A percentile compares a stretch with the other conserved stretches of the same genome.
Conservation (phyloP, 2,329 filamentous ascomycete genomes). For the Colletotrichum cuscutae region DNA sequence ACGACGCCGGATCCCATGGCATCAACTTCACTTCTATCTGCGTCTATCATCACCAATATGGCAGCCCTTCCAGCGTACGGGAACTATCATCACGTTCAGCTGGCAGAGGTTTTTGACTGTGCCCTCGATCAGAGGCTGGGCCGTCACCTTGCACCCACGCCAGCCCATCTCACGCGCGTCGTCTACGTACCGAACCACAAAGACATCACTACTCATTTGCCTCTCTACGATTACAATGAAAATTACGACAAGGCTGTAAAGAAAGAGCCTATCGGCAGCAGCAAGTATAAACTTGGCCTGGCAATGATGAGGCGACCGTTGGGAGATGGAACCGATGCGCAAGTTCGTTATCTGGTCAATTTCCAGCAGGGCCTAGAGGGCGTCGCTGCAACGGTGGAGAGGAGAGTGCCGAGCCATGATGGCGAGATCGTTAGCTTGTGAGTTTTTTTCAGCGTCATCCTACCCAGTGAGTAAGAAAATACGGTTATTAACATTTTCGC, state of each 20-base stretch:
- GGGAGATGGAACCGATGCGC: constrained; percentile 31
- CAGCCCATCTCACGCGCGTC: constrained; percentile 30
- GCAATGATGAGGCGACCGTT: constrained; percentile 28
- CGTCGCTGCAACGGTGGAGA: background rate
- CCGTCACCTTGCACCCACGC: constrained; percentile 10
- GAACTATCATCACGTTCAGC: background rate
- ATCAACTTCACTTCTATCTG: background rate
- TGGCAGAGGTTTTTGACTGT: background rate
- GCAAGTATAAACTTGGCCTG: constrained; percentile 31
- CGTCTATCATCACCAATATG: background rate
- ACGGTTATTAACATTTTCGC: background rate
- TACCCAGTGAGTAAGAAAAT: background rate
- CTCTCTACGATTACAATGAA: constrained; percentile 32
- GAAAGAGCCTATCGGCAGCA: constrained; percentile 21
- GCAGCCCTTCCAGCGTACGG: constrained; percentile 6
- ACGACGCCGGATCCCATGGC: background rate
- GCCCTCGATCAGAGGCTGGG: constrained; percentile 12
- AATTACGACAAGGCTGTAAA: constrained; percentile 21
- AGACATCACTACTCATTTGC: constrained; percentile 23
- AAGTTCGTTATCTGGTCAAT: constrained; percentile 33
- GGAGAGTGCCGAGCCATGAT: background rate
- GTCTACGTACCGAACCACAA: constrained; percentile 30
- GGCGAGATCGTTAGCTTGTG: constrained; percentile 17
- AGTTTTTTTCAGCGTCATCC: background rate
- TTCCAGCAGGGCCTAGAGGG: background rate